Percentiles rank a stretch among this genome's conserved stretches.
Conservation (phyloP, 768 basidiomycete species). For the Russula vinacea region DNA sequence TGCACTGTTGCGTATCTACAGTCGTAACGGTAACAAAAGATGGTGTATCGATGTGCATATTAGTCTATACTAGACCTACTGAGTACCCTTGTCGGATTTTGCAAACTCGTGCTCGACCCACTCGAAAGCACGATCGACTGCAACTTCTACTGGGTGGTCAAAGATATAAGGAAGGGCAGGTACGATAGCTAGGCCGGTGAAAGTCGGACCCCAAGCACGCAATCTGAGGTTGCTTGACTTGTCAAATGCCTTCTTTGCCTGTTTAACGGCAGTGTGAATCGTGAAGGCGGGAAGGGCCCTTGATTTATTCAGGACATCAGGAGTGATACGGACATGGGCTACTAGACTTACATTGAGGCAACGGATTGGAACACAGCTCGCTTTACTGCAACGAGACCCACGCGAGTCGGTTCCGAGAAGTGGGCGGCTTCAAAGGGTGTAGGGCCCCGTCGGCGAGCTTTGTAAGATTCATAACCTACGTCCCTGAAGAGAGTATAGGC, state of each 20-base stretch:
- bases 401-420: conserved; percentile 65
- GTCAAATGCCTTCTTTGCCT: conserved; percentile 64
- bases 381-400: conserved; percentile 69
- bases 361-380: conserved; percentile 77
- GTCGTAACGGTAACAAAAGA: background rate
- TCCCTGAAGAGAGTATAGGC: conserved; percentile 42
- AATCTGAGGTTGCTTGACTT: conserved; percentile 56
- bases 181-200: conserved; percentile 69
- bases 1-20: background rate
- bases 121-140: conserved; percentile 63
- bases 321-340: conserved; percentile 4
- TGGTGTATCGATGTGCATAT: background rate
- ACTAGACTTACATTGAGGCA: conserved; percentile 65
- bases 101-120: conserved; percentile 61
- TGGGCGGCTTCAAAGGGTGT: conserved; percentile 61
- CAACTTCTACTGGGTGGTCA: conserved; percentile 76
- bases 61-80: conserved; percentile 33
- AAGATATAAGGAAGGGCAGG: conserved; percentile 73
- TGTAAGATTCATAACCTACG: conserved; percentile 79
- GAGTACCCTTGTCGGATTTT: conserved; percentile 35
- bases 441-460: conserved; percentile 66
- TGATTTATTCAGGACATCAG: conserved; percentile 4
- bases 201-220: conserved; percentile 72
- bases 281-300: conserved; percentile 84
- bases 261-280: conserved; percentile 77